A percentile compares a stretch with the other conserved stretches of the same genome.
phyloP scores from a whole-genome alignment of 2,329 filamentous ascomycete species.

The Rhynchosporium secalis region DNA sequence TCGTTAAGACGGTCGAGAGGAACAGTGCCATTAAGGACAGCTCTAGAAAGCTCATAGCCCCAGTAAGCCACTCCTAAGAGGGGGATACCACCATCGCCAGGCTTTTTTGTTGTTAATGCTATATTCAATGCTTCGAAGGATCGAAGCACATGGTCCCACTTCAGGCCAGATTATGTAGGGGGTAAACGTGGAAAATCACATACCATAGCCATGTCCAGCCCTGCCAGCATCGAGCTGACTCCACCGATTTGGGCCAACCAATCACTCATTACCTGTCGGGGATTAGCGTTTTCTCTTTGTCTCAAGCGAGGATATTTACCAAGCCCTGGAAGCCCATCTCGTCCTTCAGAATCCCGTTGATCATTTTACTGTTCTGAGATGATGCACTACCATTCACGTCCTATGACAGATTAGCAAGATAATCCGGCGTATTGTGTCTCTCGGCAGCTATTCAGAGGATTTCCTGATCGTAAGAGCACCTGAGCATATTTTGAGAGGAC shows the following conservation, averaged over 20 bases:
- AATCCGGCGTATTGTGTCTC: no score
- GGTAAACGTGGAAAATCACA: no score
- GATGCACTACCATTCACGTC: conserved; percentile 64
- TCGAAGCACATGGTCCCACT: no score
- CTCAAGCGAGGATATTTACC: conserved; percentile 21
- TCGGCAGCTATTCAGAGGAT: no score
- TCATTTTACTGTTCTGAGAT: conserved; percentile 66
- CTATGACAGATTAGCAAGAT: neutral
- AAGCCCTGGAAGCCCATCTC: conserved; percentile 71
- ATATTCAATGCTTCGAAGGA: no score
- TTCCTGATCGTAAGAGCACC: no score
- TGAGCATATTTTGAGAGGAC: no score
- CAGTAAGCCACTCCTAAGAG: conserved; percentile 51
- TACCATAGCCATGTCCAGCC: conserved; percentile 65
- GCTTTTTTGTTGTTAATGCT: conserved; percentile 40
- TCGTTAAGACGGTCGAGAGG: conserved; percentile 57
- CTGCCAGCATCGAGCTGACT: conserved; percentile 59
- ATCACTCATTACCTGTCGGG: conserved; percentile 62
- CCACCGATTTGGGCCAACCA: conserved; percentile 65
- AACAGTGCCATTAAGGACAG: conserved; percentile 57
- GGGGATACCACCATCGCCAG: conserved; percentile 56
- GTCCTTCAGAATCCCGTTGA: conserved; percentile 71
- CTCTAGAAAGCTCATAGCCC: conserved; percentile 52
- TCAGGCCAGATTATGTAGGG: no score
- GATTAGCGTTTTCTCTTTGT: conserved; percentile 8